Conservation (phyloP, 2,329 filamentous ascomycete genomes). For the Pezicula carpinea region DNA sequence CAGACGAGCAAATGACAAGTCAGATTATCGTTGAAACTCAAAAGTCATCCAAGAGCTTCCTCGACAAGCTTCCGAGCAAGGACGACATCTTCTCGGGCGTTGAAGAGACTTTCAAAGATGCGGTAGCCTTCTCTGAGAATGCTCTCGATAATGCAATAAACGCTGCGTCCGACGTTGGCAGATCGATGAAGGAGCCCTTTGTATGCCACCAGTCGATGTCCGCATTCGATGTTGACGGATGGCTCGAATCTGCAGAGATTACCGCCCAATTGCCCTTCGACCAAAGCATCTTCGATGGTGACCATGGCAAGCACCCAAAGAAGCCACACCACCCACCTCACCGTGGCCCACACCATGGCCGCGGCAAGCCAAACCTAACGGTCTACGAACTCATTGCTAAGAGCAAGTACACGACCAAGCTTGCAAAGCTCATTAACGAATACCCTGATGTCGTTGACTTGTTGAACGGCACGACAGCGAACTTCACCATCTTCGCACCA, state of each 20-base stretch:
- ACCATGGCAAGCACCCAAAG: conserved; percentile 14
- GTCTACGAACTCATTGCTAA: conserved; percentile 76
- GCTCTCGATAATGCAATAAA: conserved; percentile 27
- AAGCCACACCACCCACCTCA: conserved; percentile 28
- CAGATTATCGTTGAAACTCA: conserved; percentile 35
- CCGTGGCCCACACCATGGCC: conserved; percentile 16
- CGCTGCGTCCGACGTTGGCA: conserved; percentile 13
- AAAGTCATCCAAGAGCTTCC: conserved; percentile 21
- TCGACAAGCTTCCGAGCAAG: conserved; percentile 30
- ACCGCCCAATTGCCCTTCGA: conserved; percentile 28
- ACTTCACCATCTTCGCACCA: conserved; percentile 80
- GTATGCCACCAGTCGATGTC: conserved; percentile 27
- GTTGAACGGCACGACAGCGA: conserved; percentile 69
- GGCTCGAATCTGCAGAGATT: conserved; percentile 29
- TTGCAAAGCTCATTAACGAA: conserved; percentile 70
- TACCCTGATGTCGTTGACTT: conserved; percentile 66
- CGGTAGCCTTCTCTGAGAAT: conserved; percentile 21
- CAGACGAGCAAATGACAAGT: conserved; percentile 42
- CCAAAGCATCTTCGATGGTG: conserved; percentile 17
- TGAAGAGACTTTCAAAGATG: conserved; percentile 22
- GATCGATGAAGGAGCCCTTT: conserved; percentile 19
- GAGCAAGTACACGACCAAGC: conserved; percentile 71
- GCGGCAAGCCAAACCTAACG: conserved; percentile 57
- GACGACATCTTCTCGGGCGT: conserved; percentile 23
- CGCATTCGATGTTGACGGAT: conserved; percentile 27